Conservation (phyloP, 2,329 filamentous ascomycete species). For the Apiospora phragmitis region DNA sequence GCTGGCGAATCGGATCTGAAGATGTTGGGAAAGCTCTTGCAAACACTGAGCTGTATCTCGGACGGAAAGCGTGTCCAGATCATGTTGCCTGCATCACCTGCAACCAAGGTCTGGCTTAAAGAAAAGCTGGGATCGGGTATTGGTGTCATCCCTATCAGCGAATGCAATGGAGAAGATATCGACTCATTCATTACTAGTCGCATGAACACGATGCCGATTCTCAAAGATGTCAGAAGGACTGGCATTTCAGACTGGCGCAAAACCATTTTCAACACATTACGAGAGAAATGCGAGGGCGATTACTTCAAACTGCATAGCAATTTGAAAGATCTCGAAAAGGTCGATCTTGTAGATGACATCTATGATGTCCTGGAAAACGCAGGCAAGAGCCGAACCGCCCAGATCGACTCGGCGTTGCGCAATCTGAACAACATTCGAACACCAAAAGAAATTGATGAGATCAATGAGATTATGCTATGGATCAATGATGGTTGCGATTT, state of each 20-base stretch:
- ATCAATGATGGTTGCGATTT: constrained; percentile 27
- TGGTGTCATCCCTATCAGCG: constrained; percentile 25
- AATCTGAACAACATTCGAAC: constrained; percentile 33
- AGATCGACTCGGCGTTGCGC: constrained; percentile 34
- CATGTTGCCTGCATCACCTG: constrained; percentile 27
- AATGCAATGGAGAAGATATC: constrained; percentile 28
- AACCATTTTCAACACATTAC: constrained; percentile 29
- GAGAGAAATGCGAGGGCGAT: constrained; percentile 30
- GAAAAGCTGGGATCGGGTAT: constrained; percentile 17
- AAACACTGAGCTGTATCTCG: constrained; percentile 21
- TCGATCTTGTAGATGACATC: constrained; percentile 37
- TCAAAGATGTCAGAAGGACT: constrained; percentile 25
- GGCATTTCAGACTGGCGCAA: constrained; percentile 33
- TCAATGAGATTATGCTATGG: constrained; percentile 40
- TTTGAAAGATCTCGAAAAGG: constrained; percentile 32
- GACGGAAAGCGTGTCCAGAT: constrained; percentile 26
- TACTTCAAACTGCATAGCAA: constrained; percentile 33
- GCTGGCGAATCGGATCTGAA: constrained; percentile 24
- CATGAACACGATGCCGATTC: constrained; percentile 33
- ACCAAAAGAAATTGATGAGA: constrained; percentile 35
- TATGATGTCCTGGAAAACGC: constrained; percentile 30
- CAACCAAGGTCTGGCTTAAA: constrained; percentile 20
- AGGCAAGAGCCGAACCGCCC: constrained; percentile 30
- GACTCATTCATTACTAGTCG: constrained; percentile 31
- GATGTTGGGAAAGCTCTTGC: constrained; percentile 23